Conservation (phyloP, 177 flowering plant genomes). For the Viscum album region DNA sequence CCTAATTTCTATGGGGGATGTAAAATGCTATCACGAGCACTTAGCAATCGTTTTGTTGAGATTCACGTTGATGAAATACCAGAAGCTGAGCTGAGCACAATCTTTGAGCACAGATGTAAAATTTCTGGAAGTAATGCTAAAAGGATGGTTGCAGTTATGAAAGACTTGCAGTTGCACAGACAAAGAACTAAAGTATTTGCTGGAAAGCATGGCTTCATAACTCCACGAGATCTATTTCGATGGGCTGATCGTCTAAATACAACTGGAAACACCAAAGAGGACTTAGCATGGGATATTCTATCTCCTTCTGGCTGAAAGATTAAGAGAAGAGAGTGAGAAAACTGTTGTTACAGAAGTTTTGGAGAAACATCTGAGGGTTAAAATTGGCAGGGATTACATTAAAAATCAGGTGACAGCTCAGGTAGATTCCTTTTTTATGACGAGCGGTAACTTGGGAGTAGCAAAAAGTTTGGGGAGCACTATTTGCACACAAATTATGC, state of each 20-base stretch:
- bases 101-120: constrained; percentile 50
- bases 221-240: constrained; percentile 88
- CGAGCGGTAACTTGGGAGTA: constrained; percentile 7
- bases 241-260: constrained; percentile 79
- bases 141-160: constrained; percentile 88
- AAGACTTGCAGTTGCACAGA: constrained; percentile 77
- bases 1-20: constrained; percentile 90
- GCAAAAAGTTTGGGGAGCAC: constrained; percentile 35
- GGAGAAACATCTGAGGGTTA: constrained; percentile 47
- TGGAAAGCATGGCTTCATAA: constrained; percentile 94
- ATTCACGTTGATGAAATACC: constrained; percentile 95
- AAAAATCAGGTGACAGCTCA: constrained; percentile 40
- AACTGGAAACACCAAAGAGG: constrained; percentile 48
- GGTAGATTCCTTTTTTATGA: constrained; percentile 2
- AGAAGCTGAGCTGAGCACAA: constrained; percentile 53
- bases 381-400: constrained; percentile 33
- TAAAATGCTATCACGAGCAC: constrained; percentile 91
- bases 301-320: constrained; percentile 68
- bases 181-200: constrained; percentile 88
- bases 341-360: constrained; percentile 54
- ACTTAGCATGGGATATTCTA: constrained; percentile 77
- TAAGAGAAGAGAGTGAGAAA: constrained; percentile 70
- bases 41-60: constrained; percentile 95
- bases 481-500: constrained; percentile 63
- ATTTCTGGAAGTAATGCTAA: constrained; percentile 53